phyloP scores from a whole-genome alignment of 139 green algal genomes.

The Desmodesmus armatus region DNA sequence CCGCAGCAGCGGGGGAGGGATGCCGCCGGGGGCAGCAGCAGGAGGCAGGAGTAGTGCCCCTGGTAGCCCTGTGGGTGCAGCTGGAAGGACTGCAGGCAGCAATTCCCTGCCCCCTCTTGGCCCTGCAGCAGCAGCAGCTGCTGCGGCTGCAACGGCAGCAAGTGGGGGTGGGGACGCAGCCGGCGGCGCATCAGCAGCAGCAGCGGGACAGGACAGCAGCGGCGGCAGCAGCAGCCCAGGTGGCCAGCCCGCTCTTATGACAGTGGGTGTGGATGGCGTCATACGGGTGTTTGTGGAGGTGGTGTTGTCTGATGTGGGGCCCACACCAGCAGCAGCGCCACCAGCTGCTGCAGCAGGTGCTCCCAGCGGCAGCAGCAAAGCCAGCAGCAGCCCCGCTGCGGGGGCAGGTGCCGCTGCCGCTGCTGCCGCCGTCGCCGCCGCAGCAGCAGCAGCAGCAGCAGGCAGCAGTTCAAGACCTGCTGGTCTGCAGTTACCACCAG shows the following conservation, averaged over 20 bases:
- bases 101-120: conserved; percentile 58
- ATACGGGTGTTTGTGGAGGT: conserved; percentile 80
- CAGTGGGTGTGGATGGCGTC: conserved; percentile 61
- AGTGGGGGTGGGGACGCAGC: not conserved
- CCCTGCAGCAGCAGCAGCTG: not conserved
- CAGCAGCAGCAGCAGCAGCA: conserved; percentile 30
- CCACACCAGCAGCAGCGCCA: not conserved
- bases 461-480: not conserved
- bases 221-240: conserved; percentile 11
- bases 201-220: conserved; percentile 12
- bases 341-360: not conserved
- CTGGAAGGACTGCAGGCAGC: too few species aligned
- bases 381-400: not conserved
- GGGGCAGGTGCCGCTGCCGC: not conserved
- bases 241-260: conserved; percentile 69
- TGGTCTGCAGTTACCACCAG: too few species aligned
- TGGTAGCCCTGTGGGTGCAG: too few species aligned
- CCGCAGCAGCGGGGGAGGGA: not conserved
- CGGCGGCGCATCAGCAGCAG: not conserved
- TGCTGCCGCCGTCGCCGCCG: not conserved
- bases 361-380: conserved; percentile 22
- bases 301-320: conserved; percentile 42
- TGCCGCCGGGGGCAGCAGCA: not conserved
- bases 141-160: too few species aligned
- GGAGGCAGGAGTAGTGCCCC: too few species aligned